phyloP scores from a whole-genome alignment of 257 asterid genomes.

The Solanum gracilifrons region DNA sequence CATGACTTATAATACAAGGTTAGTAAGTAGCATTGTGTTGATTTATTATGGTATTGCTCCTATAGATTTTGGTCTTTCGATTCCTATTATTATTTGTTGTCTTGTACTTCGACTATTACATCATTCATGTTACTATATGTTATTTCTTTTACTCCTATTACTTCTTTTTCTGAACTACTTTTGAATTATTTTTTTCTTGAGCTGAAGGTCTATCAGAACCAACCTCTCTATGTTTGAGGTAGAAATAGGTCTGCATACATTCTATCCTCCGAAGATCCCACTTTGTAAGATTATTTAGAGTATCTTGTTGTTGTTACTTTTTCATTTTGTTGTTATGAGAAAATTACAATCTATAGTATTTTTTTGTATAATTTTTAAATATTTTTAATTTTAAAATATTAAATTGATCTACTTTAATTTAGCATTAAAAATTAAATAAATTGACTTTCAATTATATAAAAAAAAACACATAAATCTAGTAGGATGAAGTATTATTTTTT shows the following conservation, averaged over 20 bases:
- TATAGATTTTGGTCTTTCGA: background rate
- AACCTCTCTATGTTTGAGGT: too few species aligned
- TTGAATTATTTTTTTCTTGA: too few species aligned
- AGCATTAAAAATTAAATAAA: background rate
- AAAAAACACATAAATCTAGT: background rate
- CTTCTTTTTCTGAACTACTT: too few species aligned
- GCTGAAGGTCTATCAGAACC: fast-evolving
- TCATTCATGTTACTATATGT: background rate
- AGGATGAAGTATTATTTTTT: background rate
- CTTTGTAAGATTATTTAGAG: background rate
- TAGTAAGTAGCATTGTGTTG: background rate
- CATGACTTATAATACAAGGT: background rate
- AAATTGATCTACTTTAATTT: background rate
- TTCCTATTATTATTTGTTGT: background rate
- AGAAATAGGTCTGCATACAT: fast-evolving
- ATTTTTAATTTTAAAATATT: background rate
- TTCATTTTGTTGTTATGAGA: background rate
- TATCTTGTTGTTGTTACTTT: background rate
- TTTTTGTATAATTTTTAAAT: background rate
- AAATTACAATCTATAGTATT: background rate
- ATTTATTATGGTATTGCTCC: background rate
- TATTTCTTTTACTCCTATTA: too few species aligned
- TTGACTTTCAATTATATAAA: background rate
- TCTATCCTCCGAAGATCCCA: too few species aligned
- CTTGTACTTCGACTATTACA: background rate